Conservation (phyloP, 805 yeast species). For the Ogataea kodamae region DNA sequence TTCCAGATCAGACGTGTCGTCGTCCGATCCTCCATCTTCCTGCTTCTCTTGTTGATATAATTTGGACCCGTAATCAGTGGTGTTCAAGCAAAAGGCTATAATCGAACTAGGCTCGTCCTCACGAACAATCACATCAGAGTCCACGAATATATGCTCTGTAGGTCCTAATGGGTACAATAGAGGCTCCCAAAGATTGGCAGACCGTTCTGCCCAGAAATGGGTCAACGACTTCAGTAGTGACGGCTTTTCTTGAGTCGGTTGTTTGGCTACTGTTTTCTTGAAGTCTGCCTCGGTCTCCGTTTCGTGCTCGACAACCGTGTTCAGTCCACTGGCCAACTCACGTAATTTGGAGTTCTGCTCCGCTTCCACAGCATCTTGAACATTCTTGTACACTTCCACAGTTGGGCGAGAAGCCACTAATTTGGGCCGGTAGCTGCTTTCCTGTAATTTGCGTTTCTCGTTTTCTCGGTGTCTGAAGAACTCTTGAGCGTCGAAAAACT, state of each 20-base stretch:
- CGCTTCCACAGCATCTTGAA: slow-evolving; percentile 77
- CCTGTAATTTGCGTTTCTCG: slow-evolving; percentile 62
- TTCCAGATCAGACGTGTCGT: slow-evolving; percentile 46
- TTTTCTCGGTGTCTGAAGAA: slow-evolving; percentile 83
- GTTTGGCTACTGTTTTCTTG: slow-evolving; percentile 12
- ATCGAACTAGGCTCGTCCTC: slow-evolving; percentile 96
- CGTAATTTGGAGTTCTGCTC: slow-evolving; percentile 28
- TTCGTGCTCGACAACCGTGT: slow-evolving; percentile 2
- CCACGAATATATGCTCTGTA: slow-evolving; percentile 88
- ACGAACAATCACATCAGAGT: slow-evolving; percentile 86
- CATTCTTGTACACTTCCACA: slow-evolving; percentile 85
- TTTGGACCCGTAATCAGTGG: slow-evolving; percentile 65
- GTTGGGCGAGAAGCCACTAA: slow-evolving; percentile 76
- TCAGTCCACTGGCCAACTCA: slow-evolving; percentile 7
- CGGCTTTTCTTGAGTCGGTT: slow-evolving; percentile 56
- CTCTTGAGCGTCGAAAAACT: slow-evolving; percentile 72
- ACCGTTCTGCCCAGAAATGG: slow-evolving; percentile 96
- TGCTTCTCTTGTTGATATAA: slow-evolving; percentile 37
- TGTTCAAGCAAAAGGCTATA: slow-evolving; percentile 86
- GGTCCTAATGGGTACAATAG: slow-evolving; percentile 76
- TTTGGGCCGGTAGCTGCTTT: slow-evolving; percentile 65
- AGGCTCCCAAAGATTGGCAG: slow-evolving; percentile 94
- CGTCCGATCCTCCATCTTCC: slow-evolving; percentile 18
- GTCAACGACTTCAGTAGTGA: slow-evolving; percentile 80
- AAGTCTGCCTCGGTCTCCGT: slow-evolving; percentile 1